Percentiles rank a stretch among this genome's conserved stretches.
phyloP scores from a whole-genome alignment of 176 grass and related monocot genomes.

The Musa acuminata region DNA sequence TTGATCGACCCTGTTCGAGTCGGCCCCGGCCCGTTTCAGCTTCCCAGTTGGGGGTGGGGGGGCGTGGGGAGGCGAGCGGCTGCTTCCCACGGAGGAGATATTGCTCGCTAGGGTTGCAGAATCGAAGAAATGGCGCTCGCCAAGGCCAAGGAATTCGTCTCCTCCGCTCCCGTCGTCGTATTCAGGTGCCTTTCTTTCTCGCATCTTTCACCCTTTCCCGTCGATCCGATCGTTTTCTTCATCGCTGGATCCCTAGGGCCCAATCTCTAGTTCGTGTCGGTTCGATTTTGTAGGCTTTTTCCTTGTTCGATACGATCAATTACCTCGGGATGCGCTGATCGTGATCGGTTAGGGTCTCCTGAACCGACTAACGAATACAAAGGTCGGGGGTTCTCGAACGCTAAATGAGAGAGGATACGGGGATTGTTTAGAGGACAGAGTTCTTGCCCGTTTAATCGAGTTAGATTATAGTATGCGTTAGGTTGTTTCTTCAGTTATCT shows the following conservation, averaged over 20 bases:
- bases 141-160: constrained; percentile 40
- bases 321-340: not conserved
- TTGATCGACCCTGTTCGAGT: not conserved
- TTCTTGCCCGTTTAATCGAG: not conserved
- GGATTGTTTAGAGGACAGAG: not conserved
- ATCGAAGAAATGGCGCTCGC: constrained; percentile 31
- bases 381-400: not conserved
- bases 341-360: not conserved
- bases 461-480: not conserved
- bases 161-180: constrained; percentile 33
- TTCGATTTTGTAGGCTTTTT: not conserved
- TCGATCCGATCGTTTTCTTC: not conserved
- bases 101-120: not conserved
- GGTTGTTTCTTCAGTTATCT: too few relatives aligned
- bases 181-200: constrained; percentile 32
- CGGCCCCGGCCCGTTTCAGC: not conserved
- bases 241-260: not conserved
- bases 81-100: not conserved
- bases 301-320: too few relatives aligned
- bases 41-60: not conserved
- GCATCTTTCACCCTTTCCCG: not conserved
- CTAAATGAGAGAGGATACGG: not conserved
- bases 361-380: not conserved
- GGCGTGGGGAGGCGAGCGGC: not conserved
- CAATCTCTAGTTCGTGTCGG: not conserved